These are phyloP conservation scores for Salix dunnii DNA, from an alignment of 345 rosid genomes.

Conservation along the genomic window DNA sequence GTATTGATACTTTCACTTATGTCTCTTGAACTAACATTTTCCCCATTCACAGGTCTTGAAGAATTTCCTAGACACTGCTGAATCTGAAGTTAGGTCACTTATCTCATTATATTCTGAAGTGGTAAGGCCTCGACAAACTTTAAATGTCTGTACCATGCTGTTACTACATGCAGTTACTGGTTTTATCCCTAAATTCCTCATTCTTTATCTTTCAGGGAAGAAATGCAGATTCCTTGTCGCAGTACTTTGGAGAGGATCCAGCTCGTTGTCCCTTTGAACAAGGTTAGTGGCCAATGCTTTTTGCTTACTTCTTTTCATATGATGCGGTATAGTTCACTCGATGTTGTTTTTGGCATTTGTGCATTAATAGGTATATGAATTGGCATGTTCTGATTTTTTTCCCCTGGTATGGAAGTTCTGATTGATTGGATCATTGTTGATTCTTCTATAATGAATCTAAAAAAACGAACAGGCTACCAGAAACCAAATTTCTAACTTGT, in stretches of 20 bases:
- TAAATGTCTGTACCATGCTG: background rate
- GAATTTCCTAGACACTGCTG: constrained; percentile 79
- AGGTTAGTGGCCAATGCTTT: constrained; percentile 43
- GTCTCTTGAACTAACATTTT: no score
- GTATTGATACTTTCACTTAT: no score
- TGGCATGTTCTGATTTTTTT: background rate
- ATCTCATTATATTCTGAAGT: constrained; percentile 76
- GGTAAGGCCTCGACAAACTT: constrained; percentile 45
- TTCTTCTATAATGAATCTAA: background rate
- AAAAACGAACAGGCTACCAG: background rate
- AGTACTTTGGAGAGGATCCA: constrained; percentile 97
- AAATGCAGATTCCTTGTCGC: constrained; percentile 93
- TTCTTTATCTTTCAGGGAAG: constrained; percentile 60
- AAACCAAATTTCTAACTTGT: background rate
- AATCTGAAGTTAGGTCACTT: constrained; percentile 81
- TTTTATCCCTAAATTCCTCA: constrained; percentile 9
- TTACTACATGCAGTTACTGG: background rate
- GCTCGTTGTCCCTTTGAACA: constrained; percentile 96
- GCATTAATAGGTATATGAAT: background rate
- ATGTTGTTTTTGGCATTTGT: background rate
- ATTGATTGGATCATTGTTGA: background rate
- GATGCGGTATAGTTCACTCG: background rate
- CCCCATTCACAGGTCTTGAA: constrained; percentile 55
- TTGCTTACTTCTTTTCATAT: constrained; percentile 7
- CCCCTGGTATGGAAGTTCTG: background rate